Evolutionary conservation across 164 flowering plant genomes (phyloP).

Genomic region (Tetrastigma voinierianum): DNA sequence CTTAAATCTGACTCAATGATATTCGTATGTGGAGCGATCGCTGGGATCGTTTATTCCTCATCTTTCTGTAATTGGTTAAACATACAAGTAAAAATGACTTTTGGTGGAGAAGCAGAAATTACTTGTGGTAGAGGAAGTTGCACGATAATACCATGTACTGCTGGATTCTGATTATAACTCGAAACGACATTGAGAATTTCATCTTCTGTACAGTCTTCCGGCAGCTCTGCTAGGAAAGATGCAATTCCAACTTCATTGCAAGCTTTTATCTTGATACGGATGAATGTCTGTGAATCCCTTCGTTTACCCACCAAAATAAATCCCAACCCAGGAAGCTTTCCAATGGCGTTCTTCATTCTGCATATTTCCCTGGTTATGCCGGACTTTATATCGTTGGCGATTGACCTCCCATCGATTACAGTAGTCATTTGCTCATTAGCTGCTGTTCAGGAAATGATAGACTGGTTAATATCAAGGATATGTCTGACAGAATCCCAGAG

Average conservation of each 20-base stretch:
- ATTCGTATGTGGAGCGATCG: too few species aligned
- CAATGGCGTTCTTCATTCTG: conserved; percentile 61
- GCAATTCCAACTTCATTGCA: conserved; percentile 82
- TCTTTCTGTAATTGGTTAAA: too few species aligned
- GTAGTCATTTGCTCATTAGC: conserved; percentile 34
- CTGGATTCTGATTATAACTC: conserved; percentile 53
- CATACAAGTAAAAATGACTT: too few species aligned
- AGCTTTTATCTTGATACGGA: conserved; percentile 70
- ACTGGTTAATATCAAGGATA: too few species aligned
- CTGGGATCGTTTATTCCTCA: too few species aligned
- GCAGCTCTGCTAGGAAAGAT: conserved; percentile 44
- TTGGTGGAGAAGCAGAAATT: too few species aligned
- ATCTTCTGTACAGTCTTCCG: conserved; percentile 58
- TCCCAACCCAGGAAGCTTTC: conserved; percentile 80
- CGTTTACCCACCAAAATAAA: conserved; percentile 81
- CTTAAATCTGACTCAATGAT: too few species aligned
- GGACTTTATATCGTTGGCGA: conserved; percentile 68
- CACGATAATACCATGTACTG: conserved; percentile 86
- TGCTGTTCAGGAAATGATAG: too few species aligned
- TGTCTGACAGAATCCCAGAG: too few species aligned
- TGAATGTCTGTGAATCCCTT: conserved; percentile 74
- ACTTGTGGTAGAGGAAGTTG: conserved; percentile 96
- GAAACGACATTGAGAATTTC: conserved; percentile 52
- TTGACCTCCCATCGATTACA: conserved; percentile 65
- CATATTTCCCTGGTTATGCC: conserved; percentile 62